Percentiles rank a stretch among this genome's conserved stretches.
phyloP scores from a whole-genome alignment of 2,329 filamentous ascomycete genomes.

The Phoma herbarum region DNA sequence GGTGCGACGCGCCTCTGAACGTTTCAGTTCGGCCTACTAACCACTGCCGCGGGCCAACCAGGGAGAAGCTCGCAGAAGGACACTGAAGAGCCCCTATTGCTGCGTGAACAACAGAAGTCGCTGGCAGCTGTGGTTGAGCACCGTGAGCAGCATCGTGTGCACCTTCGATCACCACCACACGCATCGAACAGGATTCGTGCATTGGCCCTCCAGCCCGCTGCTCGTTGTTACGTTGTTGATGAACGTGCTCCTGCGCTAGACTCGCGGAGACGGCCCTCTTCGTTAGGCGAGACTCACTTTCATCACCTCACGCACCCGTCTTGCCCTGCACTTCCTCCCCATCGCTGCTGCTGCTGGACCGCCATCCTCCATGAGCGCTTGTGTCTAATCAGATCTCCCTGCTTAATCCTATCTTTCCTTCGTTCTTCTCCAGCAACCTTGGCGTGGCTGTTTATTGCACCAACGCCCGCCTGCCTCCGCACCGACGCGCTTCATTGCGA shows the following conservation, averaged over 20 bases:
- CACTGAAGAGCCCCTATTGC: constrained; percentile 21
- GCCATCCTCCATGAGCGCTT: constrained; percentile 38
- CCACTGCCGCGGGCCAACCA: constrained; percentile 34
- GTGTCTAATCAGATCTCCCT: constrained; percentile 39
- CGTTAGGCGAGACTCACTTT: constrained; percentile 18
- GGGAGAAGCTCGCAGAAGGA: constrained; percentile 19
- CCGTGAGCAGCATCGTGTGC: not conserved
- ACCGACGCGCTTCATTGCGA: constrained; percentile 24
- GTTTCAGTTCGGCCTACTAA: constrained; percentile 36
- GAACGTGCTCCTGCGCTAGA: constrained; percentile 19
- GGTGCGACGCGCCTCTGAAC: constrained; percentile 40
- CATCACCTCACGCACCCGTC: constrained; percentile 28
- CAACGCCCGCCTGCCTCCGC: constrained; percentile 27
- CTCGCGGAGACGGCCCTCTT: constrained; percentile 11
- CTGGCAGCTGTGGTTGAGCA: not conserved
- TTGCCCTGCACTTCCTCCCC: constrained; percentile 24
- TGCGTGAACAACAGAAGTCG: not conserved
- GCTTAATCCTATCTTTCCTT: constrained; percentile 49
- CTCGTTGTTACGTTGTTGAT: constrained; percentile 4
- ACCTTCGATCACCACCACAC: not conserved
- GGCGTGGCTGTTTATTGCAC: constrained; percentile 50
- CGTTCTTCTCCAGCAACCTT: constrained; percentile 50
- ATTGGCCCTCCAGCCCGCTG: constrained; percentile 5
- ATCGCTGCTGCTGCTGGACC: constrained; percentile 28
- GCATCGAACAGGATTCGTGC: constrained; percentile 1